Base-by-base conservation (phyloP, 768 basidiomycete species). In the Leccinellum luteum region DNA sequence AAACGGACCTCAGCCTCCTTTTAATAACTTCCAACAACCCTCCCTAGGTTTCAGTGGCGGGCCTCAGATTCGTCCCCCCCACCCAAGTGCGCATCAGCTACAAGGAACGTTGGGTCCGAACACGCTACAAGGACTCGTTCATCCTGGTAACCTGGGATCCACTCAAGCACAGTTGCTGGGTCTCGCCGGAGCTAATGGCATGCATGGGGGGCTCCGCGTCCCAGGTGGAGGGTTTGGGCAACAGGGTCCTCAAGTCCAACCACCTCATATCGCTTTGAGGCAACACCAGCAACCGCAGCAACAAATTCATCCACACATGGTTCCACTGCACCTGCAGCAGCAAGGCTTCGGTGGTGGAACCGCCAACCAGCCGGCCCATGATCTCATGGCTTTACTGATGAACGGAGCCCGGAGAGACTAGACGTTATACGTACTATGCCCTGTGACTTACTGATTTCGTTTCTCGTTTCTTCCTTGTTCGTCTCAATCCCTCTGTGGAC, bases 341-440 rank as follows among this genome's bases (percentile, higher is more conserved):
- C 85, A 84, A 73, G 78, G 78, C 28, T 67, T 71, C 23, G 76
- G 78, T 51, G 73, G 76, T 19, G 74, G 74, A 17, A 71, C 76
- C 21, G 81, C 75, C 67, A 83, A 76, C 59, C 85, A 84, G 64
- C 81, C 83, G 32, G 75, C 84, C 45, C 86, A 88, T 60, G 90
- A 93, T 68, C 74, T 93, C 63, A 92, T 93, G 86, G 85, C 90
- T 47, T 79, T 93, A 58, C 81, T 93, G 60, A 86, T 93, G 89
- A 87, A 85, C 53, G 87, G 86, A 55, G 59, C 62, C 41, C 85
- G 82, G 62, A 77, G 88, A 72, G 87, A 90, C 64, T 90, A 48
- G 52, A 51, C 54, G 44, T 48, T 62, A 44, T 59, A 51, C 62
- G 63, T 64, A n/a, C 51, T 59, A 57, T 41, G 48, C 35, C 50